A percentile compares a stretch with the other conserved stretches of the same genome.
Evolutionary conservation across 768 basidiomycete species (phyloP).

Genomic region (Lanmaoa rubissima): DNA sequence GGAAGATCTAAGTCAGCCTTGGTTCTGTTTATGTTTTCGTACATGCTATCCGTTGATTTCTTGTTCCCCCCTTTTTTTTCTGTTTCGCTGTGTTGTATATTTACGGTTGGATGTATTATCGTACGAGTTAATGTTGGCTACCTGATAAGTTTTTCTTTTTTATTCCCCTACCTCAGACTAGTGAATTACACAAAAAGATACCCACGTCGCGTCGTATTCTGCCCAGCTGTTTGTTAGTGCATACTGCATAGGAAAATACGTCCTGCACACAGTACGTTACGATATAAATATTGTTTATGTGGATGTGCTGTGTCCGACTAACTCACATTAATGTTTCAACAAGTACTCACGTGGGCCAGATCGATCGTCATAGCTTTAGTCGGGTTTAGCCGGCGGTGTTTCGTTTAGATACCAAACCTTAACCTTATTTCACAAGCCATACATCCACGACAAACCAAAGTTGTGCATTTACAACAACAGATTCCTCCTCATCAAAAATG

Average conservation of each 20-base stretch:
- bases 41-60: conserved; percentile 20
- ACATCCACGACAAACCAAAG: conserved; percentile 9
- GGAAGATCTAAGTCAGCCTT: conserved; percentile 6
- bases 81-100: conserved; percentile 16
- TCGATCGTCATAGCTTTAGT: neutral
- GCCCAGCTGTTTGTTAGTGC: no score
- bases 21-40: conserved; percentile 12
- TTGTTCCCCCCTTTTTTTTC: neutral
- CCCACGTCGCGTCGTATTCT: neutral
- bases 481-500: conserved; percentile 19
- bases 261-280: no score
- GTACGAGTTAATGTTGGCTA: conserved; percentile 13
- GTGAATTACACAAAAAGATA: conserved; percentile 4
- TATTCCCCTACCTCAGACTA: neutral
- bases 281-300: no score
- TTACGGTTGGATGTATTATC: conserved; percentile 19
- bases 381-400: conserved; percentile 25
- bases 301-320: no score
- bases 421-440: conserved; percentile 16
- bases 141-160: neutral
- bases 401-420: conserved; percentile 14
- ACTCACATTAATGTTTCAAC: no score
- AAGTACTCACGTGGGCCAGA: no score
- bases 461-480: neutral
- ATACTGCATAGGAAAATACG: neutral